Base-by-base conservation (phyloP, 257 asterid genomes). In the Henckelia pumila region DNA sequence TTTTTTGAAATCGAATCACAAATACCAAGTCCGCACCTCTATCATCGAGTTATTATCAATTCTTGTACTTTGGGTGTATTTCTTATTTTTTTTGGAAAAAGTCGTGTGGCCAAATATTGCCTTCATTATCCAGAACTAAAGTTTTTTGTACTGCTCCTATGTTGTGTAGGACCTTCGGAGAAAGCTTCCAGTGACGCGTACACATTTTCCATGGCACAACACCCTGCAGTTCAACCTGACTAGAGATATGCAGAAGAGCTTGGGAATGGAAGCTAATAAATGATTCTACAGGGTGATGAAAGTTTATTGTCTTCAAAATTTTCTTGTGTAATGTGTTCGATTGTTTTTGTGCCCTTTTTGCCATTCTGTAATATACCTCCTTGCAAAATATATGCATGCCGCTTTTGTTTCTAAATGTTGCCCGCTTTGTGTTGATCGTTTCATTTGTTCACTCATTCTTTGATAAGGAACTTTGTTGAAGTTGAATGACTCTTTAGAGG, bases 171-270 rank as follows among this genome's bases (percentile, higher is more conserved):
- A 93, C 75, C 91, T 93, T 59, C 89, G 97, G 71, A 84, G 99
- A 77, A 93, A 93, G 89, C 96, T 93, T 74, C 99, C 99, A 0
- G 97, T 93, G 70, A 93, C 95, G 7, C 95, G 97, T 24, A 93
- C 97, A 3, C 77, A 86, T 67, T 93, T 93, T 79, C 97, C 97
- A 21, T 93, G 99, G 99, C 97, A 93, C 67, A 89, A 88, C 78
- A 85, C 97, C 10, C 22, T 76, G 78, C 99, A 93, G 60, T 88
- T 93, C 85, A 90, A 88, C 87, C 84, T 93, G 73, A 86, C 91
- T 7, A 88, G 85, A 77, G 99, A 93, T 66, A 85, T 93, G 61
- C 88, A 71, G 77, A 90, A 75, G 89, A 93, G 70, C 86, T 82
- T 80, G 95, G 95, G 85, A 75, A 82, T 79, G 68, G 94, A 81